Evolutionary conservation across 164 flowering plant species (phyloP).

Genomic region (Houttuynia cordata): DNA sequence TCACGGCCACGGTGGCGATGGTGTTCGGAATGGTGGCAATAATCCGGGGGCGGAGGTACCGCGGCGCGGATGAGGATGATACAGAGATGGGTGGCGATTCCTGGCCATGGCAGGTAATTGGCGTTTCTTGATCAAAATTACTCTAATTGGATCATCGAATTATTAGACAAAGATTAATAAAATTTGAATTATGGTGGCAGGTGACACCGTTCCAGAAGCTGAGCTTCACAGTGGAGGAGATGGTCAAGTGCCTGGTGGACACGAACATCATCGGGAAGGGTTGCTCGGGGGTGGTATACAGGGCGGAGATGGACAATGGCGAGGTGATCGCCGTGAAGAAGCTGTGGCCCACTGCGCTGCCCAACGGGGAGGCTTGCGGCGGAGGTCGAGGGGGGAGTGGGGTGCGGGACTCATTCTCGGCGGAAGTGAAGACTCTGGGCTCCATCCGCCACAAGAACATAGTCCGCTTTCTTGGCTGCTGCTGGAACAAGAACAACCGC

Average conservation of each 20-base stretch:
- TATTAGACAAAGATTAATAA: too few relatives aligned
- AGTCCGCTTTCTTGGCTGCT: conserved; percentile 68
- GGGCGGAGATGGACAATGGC: conserved; percentile 56
- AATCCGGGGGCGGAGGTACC: conserved; percentile 31
- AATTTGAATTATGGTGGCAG: conserved; percentile 27
- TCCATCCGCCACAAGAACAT: conserved; percentile 80
- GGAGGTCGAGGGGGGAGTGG: conserved; percentile 7
- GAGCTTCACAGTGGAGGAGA: conserved; percentile 50
- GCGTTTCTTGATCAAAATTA: neutral
- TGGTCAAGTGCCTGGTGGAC: conserved; percentile 46
- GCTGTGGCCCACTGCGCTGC: conserved; percentile 52
- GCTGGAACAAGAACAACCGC: conserved; percentile 54
- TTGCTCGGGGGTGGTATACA: conserved; percentile 69
- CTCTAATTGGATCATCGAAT: neutral
- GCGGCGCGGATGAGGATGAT: conserved; percentile 31
- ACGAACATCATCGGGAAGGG: conserved; percentile 73
- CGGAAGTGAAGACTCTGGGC: conserved; percentile 69
- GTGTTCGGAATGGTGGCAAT: conserved; percentile 48
- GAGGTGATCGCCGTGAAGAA: conserved; percentile 77
- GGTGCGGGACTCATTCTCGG: conserved; percentile 58
- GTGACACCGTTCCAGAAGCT: conserved; percentile 81
- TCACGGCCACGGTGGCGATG: conserved; percentile 37
- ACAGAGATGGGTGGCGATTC: conserved; percentile 50
- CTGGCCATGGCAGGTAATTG: conserved; percentile 67
- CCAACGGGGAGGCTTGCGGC: conserved; percentile 12